These are phyloP conservation scores for Penicillium mononematosum DNA, from an alignment of 495 filamentous ascomycete genomes.

Conservation along the genomic window DNA sequence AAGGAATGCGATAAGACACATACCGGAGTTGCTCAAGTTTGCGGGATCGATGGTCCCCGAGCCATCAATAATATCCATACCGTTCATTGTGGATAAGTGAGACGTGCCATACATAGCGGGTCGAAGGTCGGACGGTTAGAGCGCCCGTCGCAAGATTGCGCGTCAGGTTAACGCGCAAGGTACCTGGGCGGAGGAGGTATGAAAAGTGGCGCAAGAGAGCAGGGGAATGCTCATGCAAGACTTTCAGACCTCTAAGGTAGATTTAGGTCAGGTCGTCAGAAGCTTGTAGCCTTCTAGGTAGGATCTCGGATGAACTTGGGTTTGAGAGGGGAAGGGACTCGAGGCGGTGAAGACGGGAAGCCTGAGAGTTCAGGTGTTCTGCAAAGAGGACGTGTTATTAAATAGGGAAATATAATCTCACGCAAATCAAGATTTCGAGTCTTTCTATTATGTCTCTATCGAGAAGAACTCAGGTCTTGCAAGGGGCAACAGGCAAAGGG, in stretches of 20 bases:
- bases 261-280: slow-evolving; percentile 20
- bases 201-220: slow-evolving; percentile 27
- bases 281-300: slow-evolving; percentile 19
- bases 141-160: slow-evolving; percentile 39
- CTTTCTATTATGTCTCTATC: not conserved
- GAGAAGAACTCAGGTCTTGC: not conserved
- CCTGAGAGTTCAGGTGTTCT: slow-evolving; percentile 15
- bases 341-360: slow-evolving; percentile 28
- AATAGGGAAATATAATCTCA: not conserved
- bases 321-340: slow-evolving; percentile 27
- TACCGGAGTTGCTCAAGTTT: slow-evolving; percentile 65
- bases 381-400: slow-evolving; percentile 1
- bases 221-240: slow-evolving; percentile 31
- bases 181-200: slow-evolving; percentile 16
- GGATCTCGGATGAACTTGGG: slow-evolving; percentile 18
- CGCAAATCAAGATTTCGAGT: slow-evolving; percentile 1
- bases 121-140: slow-evolving; percentile 27
- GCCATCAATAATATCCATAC: slow-evolving; percentile 65
- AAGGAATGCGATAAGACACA: slow-evolving; percentile 21
- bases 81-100: slow-evolving; percentile 56
- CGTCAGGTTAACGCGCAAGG: slow-evolving; percentile 36
- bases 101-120: slow-evolving; percentile 58
- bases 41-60: slow-evolving; percentile 81
- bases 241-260: slow-evolving; percentile 18
- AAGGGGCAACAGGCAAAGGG: not conserved